Conservation (phyloP, 768 basidiomycete species). For the Trametes elegans region DNA sequence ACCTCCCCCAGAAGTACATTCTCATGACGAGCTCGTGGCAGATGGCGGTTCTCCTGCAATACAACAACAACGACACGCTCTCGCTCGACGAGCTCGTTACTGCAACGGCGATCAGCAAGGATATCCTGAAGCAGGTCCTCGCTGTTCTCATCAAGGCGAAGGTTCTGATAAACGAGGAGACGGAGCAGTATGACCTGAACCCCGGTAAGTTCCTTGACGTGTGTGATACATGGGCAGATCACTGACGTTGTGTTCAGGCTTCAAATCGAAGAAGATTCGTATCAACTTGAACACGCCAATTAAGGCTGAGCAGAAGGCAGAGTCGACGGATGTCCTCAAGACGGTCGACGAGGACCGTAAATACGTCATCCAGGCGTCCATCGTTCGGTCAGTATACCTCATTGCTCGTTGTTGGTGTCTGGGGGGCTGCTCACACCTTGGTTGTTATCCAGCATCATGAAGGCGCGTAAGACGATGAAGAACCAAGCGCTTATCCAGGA, state of each 20-base stretch:
- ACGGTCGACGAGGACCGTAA: conserved; percentile 97
- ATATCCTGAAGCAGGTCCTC: conserved; percentile 70
- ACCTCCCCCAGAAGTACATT: conserved; percentile 93
- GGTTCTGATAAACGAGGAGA: conserved; percentile 85
- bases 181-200: conserved; percentile 90
- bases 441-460: conserved; percentile 75
- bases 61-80: conserved; percentile 88
- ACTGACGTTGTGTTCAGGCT: conserved; percentile 44
- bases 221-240: neutral
- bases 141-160: conserved; percentile 73
- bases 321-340: conserved; percentile 86
- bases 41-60: conserved; percentile 91
- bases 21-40: conserved; percentile 95
- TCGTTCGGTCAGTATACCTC: conserved; percentile 58
- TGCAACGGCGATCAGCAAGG: conserved; percentile 80
- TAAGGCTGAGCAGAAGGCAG: conserved; percentile 92
- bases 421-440: neutral
- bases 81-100: conserved; percentile 74
- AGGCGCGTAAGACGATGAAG: conserved; percentile 93
- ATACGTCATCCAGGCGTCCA: conserved; percentile 92
- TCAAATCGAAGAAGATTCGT: conserved; percentile 92
- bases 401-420: too few species aligned
- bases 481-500: conserved; percentile 88
- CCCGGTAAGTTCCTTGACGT: conserved; percentile 46
- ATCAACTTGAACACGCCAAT: conserved; percentile 90